Evolutionary conservation across 345 rosid species (phyloP).

Genomic region (Mangifera indica): DNA sequence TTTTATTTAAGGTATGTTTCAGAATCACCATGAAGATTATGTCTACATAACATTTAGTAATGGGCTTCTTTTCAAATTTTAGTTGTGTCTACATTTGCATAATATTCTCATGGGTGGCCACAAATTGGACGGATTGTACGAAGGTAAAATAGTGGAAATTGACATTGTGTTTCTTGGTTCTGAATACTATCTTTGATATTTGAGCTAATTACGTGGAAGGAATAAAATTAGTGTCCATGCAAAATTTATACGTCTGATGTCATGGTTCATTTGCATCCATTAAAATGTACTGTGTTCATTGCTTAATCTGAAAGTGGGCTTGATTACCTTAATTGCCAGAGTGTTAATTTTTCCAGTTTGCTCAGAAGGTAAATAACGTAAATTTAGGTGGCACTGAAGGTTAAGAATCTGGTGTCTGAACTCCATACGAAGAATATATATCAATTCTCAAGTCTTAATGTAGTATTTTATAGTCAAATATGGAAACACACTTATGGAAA

Average conservation of each 20-base stretch:
- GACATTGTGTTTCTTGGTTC: background rate
- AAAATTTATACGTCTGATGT: background rate
- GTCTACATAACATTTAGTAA: background rate
- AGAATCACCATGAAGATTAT: background rate
- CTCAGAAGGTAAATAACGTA: background rate
- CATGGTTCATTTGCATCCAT: background rate
- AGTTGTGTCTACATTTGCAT: background rate
- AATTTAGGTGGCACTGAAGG: background rate
- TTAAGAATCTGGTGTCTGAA: background rate
- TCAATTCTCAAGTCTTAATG: background rate
- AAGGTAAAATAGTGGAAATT: background rate
- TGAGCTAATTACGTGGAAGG: background rate
- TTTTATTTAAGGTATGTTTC: background rate
- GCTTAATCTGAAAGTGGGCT: background rate
- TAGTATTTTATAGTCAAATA: constrained; percentile 1
- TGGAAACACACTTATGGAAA: background rate
- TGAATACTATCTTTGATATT: background rate
- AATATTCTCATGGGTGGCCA: background rate
- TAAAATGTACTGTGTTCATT: background rate
- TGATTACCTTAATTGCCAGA: background rate
- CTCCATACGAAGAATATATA: background rate
- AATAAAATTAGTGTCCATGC: background rate
- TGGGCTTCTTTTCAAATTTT: background rate
- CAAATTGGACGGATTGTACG: background rate
- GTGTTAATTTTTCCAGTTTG: background rate